Base-by-base conservation (phyloP, 2,329 filamentous ascomycete genomes). In the Epichloe scottii region DNA sequence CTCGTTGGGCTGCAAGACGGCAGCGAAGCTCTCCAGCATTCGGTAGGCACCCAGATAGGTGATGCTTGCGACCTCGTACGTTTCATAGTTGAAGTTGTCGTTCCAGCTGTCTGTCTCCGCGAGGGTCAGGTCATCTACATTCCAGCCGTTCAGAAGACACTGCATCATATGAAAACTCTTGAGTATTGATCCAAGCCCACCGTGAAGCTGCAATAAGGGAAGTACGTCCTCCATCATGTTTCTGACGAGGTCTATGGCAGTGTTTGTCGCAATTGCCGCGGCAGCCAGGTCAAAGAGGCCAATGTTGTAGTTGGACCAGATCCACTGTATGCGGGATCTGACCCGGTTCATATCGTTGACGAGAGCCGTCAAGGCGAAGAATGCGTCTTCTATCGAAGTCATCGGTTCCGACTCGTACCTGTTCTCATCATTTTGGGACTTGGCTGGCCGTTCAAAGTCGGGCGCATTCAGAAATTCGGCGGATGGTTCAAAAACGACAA, bases 401-500 rank as follows among this genome's bases (percentile, higher is more conserved):
- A 57, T 55, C 0, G 49, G 42, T 53, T 71, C 67, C 12, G 62
- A 61, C 49, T 66, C 61, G 52, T 71, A 70, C 1, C 15, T n/a
- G 1, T 30, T 19, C 2, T 30, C 1, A 26, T 57, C 55, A 14
- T 46, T 26, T 15, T 41, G 19, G 6, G 14, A 37, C 11, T 42
- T 47, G 1, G 39, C 23, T 4, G 56, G 41, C 19, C 51, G 23
- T 8, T 54, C 17, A 35, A 17, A 7, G 41, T 65, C 56, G 0
- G 66, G 61, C 8, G 64, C 60, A 14, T 65, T 55, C 4, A 67
- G 40, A 54, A 71, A 72, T 4, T 57, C 58, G 21, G 68, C 57
- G 0, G 67, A 69, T 1, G 68, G 62, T 23, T 72, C 69, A 40
- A 70, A 60, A 12, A 71, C 53, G 1, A 60, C 56, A 10, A 73